Conservation (phyloP, 2,329 filamentous ascomycete species). For the Aspergillus pseudoviridinutans region DNA sequence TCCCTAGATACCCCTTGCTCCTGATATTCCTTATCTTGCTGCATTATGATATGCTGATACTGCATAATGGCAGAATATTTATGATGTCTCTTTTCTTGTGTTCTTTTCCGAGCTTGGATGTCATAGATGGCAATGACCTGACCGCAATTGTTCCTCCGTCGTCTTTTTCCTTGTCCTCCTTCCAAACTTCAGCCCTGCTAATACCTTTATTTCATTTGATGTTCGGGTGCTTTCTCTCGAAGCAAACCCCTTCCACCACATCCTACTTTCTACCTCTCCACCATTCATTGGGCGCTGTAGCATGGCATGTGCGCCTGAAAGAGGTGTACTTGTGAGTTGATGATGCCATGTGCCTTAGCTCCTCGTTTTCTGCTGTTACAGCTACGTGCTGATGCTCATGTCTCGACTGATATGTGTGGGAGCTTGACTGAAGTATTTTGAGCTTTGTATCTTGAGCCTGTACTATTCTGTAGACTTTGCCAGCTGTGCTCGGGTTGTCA, state of each 20-base stretch:
- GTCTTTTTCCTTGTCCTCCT: background rate
- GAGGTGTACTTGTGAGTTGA: background rate
- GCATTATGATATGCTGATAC: constrained; percentile 14
- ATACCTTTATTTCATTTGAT: background rate
- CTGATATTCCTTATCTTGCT: constrained; percentile 17
- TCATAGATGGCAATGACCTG: constrained; percentile 25
- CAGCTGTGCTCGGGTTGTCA: background rate
- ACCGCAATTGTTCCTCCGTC: constrained; percentile 7
- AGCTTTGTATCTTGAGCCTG: background rate
- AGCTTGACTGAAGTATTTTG: background rate
- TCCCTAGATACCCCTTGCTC: constrained; percentile 23
- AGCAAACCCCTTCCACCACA: background rate
- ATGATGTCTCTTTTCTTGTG: constrained; percentile 3
- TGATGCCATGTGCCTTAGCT: background rate
- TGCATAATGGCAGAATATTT: constrained; percentile 16
- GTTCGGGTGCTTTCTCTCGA: background rate
- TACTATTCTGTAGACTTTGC: background rate
- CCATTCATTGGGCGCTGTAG: background rate
- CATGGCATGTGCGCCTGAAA: background rate
- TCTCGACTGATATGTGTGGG: background rate
- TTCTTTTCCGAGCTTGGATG: constrained; percentile 9
- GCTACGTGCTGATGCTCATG: background rate
- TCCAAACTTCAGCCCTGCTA: constrained; percentile 1
- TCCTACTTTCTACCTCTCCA: background rate
- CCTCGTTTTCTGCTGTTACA: background rate